Base-by-base conservation (phyloP, 2,329 filamentous ascomycete genomes). In the Elsinoe perseae region DNA sequence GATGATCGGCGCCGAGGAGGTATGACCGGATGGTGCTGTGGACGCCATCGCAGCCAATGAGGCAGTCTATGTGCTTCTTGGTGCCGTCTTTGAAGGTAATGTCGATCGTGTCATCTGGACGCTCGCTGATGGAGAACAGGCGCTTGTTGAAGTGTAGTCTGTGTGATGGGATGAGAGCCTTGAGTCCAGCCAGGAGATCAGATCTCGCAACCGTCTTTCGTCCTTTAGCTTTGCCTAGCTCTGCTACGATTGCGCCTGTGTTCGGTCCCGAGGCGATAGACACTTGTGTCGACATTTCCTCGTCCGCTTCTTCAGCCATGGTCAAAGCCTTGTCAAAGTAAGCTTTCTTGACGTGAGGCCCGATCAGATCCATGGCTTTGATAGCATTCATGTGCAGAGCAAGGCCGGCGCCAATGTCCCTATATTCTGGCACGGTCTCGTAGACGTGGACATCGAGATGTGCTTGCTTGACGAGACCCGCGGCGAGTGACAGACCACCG, bases 41-140 rank as follows among this genome's bases (percentile, higher is more conserved):
- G 46, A 81, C 75, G 36, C 79, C 79, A 63, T 81, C 78, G 0
- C 77, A 74, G 1, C 77, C 78, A 14, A 81, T 70, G 21, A 80
- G 62, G 38, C 80, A 64, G 60, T 81, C 76, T 0, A 75, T 76
- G 0, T 65, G 63, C 0, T 68, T 68, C 2, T 64, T 68, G 0
- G 70, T 72, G 4, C 75, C 77, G 61, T 81, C 78, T n/a, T 70
- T 65, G 61, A 81, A 81, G 23, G 62, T 62, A 0, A 80, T 57
- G 14, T 57, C 63, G 0, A 72, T 65, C 1, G 58, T 54, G 40
- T 65, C 50, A 0, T 64, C 63, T 14, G 70, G 64, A 4, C 65
- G 65, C 20, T 66, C 61, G 3, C 27, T 43, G 1, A 75, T 72
- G 2, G 64, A 68, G 7, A 65, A 50, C 8, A 76, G 71, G 12